These are phyloP conservation scores for Corylus heterophylla DNA, from an alignment of 306 rosid genomes.

Conservation along the genomic window DNA sequence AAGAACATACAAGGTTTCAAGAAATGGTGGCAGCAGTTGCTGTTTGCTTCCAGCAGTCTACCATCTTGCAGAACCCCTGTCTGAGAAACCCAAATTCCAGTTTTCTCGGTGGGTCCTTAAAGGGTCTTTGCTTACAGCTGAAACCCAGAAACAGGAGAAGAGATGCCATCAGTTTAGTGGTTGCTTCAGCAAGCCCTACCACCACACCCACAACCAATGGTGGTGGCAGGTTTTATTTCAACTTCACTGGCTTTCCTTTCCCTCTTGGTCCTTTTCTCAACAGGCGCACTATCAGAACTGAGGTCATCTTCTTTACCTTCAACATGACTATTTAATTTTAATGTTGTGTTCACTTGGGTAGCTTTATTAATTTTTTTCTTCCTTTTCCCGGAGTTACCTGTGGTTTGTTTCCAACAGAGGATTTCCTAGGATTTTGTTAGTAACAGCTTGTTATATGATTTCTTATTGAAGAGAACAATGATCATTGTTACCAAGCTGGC, in stretches of 20 bases:
- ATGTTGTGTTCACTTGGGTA: neutral
- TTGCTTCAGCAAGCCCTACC: slow-evolving; percentile 51
- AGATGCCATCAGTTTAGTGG: slow-evolving; percentile 45
- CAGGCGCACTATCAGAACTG: slow-evolving; percentile 77
- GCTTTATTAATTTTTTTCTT: slow-evolving; percentile 6
- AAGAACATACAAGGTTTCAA: neutral
- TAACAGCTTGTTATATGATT: too few species aligned
- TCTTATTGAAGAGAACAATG: neutral
- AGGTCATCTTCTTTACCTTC: slow-evolving; percentile 44
- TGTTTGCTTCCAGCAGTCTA: slow-evolving; percentile 57
- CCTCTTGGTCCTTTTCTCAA: slow-evolving; percentile 96
- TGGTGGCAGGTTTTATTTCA: slow-evolving; percentile 84
- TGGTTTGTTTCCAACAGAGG: neutral
- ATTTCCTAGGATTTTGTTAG: neutral
- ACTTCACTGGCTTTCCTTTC: slow-evolving; percentile 93
- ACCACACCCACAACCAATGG: slow-evolving; percentile 24
- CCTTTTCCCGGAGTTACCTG: neutral
- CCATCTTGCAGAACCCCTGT: slow-evolving; percentile 49
- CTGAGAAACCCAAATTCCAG: slow-evolving; percentile 41
- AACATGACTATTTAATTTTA: slow-evolving; percentile 15
- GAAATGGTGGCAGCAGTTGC: slow-evolving; percentile 59
- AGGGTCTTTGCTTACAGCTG: slow-evolving; percentile 44
- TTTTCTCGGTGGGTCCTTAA: slow-evolving; percentile 51
- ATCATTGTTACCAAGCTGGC: neutral
- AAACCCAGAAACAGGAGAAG: slow-evolving; percentile 50